A percentile compares a stretch with the other conserved stretches of the same genome.
These are phyloP conservation scores for Cyclotella kingstonii DNA, from an alignment of 108 stramenopile species.

Conservation along the genomic window DNA sequence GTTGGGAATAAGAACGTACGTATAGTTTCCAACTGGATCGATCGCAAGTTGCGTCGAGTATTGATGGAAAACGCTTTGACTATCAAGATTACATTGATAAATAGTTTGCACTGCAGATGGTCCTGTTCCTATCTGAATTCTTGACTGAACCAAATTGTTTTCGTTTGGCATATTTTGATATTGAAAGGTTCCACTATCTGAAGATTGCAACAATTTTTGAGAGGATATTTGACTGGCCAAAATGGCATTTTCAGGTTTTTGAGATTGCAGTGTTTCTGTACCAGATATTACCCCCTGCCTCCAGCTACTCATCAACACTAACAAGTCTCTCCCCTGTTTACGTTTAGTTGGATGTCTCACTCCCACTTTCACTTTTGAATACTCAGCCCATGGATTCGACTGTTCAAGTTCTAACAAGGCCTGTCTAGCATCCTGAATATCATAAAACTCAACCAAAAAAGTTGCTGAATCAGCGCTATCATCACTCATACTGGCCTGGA, in stretches of 20 bases:
- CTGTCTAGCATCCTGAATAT: conserved; percentile 86
- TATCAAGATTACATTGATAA: conserved; percentile 20
- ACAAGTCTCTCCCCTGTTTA: conserved; percentile 74
- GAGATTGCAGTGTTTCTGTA: neutral
- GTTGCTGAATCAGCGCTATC: conserved; percentile 41
- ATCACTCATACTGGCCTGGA: conserved; percentile 35
- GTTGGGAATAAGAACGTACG: conserved; percentile 58
- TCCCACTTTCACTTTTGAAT: conserved; percentile 64
- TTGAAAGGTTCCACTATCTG: neutral
- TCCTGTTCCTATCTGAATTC: neutral
- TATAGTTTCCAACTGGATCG: conserved; percentile 77
- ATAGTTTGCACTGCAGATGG: neutral
- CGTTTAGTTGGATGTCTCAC: conserved; percentile 61
- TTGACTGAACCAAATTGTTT: neutral
- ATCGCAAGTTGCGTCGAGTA: conserved; percentile 55
- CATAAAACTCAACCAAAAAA: conserved; percentile 82
- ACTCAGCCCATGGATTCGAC: conserved; percentile 77
- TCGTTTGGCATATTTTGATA: neutral
- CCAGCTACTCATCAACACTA: conserved; percentile 77
- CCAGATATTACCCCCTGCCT: conserved; percentile 36
- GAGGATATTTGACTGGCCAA: conserved; percentile 7
- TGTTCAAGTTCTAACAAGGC: conserved; percentile 80
- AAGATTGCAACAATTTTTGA: conserved; percentile 7
- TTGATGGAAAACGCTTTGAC: conserved; percentile 22
- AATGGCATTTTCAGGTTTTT: neutral